Evolutionary conservation across 768 basidiomycete species (phyloP), one percentile per base, ranked within the genome.

Genomic region (Pluteus cervinus): DNA sequence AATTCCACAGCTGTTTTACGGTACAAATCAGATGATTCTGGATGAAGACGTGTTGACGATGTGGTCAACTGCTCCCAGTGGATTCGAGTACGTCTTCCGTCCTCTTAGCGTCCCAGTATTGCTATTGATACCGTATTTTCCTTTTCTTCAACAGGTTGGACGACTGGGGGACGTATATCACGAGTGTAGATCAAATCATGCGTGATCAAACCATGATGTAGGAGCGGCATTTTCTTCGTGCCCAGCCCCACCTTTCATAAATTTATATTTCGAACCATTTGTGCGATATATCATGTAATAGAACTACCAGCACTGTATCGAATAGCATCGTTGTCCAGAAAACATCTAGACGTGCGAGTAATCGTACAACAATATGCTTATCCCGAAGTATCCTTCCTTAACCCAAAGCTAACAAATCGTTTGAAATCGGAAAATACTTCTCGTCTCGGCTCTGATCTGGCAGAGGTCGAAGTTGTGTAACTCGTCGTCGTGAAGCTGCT

Each of bases 361-460:
- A n/a, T n/a, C n/a, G n/a, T n/a, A n/a, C n/a, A n/a, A n/a, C n/a
- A n/a, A n/a, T n/a, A n/a, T n/a, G n/a, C n/a, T n/a, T n/a, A n/a
- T n/a, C n/a, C 49, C 24, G 45, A 41, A 9, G 79, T 64, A 45
- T 90, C 89, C 46, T 87, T 75, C 52, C 90, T 67, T 43, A 90
- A 62, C 0, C 88, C 90, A 57, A 96, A 94, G 47, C 79, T 89
- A 30, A 96, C 88, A 53, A 96, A 83, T 12, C 91, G 69, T 48
- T 83, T 68, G 50, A 94, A 80, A 50, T 92, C 91, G 2, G 87
- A 87, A 56, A 96, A 91, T 0, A 90, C 86, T 50, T 90, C 83
- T 15, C 82, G 69, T 47, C 79, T 79, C 39, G 73, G 66, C 39
- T 75, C 71, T 33, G n/a, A n/a, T n/a, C n/a, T n/a, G n/a, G n/a